Evolutionary conservation across 352 stramenopile species (phyloP).

Genomic region (Phytophthora rubi): DNA sequence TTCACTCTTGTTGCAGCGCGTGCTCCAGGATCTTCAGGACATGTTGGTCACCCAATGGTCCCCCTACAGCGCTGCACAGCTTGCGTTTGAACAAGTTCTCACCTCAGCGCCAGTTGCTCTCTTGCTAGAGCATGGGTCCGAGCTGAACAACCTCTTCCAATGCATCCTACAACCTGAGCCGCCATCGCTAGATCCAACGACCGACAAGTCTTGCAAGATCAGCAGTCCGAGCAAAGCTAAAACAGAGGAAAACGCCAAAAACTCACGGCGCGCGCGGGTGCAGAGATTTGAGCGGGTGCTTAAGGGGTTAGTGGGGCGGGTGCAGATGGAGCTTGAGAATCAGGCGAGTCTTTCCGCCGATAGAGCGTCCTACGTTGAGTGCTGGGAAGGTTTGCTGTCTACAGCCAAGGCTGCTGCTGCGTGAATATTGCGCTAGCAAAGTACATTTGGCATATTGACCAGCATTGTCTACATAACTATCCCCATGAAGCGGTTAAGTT

Average conservation of each 20-base stretch:
- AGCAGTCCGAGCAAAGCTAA: not conserved
- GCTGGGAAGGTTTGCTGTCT: conserved; percentile 23
- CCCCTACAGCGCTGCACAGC: conserved; percentile 28
- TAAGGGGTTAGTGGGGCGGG: conserved; percentile 25
- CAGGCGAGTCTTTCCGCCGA: not conserved
- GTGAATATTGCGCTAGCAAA: conserved; percentile 8
- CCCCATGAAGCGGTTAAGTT: not conserved
- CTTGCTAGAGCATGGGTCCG: conserved; percentile 13
- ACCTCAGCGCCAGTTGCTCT: conserved; percentile 16
- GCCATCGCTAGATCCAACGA: not conserved
- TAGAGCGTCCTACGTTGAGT: not conserved
- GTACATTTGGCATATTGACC: not conserved
- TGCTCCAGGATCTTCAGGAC: conserved; percentile 22
- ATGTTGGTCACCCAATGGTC: conserved; percentile 53
- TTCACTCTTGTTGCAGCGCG: conserved; percentile 28
- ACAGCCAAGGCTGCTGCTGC: conserved; percentile 18
- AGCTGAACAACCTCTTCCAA: conserved; percentile 29
- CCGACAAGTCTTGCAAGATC: not conserved
- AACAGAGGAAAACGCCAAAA: conserved; percentile 12
- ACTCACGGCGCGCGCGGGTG: conserved; percentile 1
- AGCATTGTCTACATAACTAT: not conserved
- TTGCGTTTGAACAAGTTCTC: conserved; percentile 43
- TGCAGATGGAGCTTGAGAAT: conserved; percentile 20
- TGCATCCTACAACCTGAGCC: conserved; percentile 12
- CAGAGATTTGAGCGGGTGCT: conserved; percentile 26